phyloP scores from a whole-genome alignment of 2,329 filamentous ascomycete species.

The Aspergillus sp. region DNA sequence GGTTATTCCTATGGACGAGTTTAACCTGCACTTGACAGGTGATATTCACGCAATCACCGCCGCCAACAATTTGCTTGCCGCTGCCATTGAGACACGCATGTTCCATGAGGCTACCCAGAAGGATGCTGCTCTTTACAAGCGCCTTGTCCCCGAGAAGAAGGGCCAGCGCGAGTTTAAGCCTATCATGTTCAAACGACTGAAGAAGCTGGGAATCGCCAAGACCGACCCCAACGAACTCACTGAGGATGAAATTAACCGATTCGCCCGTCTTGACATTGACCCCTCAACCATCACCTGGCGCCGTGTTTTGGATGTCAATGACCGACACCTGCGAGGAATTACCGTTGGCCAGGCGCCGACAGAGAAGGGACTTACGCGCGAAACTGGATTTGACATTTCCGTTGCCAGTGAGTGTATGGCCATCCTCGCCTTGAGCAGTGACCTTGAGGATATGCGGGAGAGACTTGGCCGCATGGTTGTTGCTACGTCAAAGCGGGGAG shows the following conservation, averaged over 20 bases:
- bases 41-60: constrained; percentile 97
- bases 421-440: constrained; percentile 89
- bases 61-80: constrained; percentile 94
- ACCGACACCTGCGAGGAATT: constrained; percentile 85
- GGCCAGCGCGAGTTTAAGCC: constrained; percentile 83
- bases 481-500: constrained; percentile 78
- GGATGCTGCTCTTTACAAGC: constrained; percentile 80
- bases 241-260: constrained; percentile 80
- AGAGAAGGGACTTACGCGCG: constrained; percentile 82
- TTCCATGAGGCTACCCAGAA: constrained; percentile 98
- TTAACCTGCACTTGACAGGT: constrained; percentile 95
- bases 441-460: constrained; percentile 84
- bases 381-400: constrained; percentile 96
- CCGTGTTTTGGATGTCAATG: constrained; percentile 94
- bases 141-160: constrained; percentile 86
- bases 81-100: constrained; percentile 95
- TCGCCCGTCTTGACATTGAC: constrained; percentile 94
- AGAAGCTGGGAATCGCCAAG: constrained; percentile 95
- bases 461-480: constrained; percentile 94
- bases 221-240: constrained; percentile 89
- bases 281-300: constrained; percentile 97
- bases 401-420: constrained; percentile 99
- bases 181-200: constrained; percentile 87
- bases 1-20: constrained; percentile 99
- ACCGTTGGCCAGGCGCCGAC: constrained; percentile 86